These are phyloP conservation scores for Geranomyces variabilis DNA, from an alignment of 192 early-diverging fungal species.

Conservation along the genomic window DNA sequence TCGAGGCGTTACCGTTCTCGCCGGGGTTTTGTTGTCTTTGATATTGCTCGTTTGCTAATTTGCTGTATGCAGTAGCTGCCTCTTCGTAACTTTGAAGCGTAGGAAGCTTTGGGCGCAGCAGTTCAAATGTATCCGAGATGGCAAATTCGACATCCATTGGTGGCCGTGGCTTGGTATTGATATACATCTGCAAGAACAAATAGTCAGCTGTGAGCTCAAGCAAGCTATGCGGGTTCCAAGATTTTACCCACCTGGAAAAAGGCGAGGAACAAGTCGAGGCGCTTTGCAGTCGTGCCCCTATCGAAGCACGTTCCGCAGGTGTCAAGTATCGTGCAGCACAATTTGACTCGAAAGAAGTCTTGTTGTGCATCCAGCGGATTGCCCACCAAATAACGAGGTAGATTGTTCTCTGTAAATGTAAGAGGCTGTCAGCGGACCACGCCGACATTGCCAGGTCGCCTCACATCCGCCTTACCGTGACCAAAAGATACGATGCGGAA, in stretches of 20 bases:
- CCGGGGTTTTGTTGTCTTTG: conserved; percentile 50
- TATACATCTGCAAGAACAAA: conserved; percentile 68
- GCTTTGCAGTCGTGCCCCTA: conserved; percentile 62
- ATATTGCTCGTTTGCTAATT: conserved; percentile 55
- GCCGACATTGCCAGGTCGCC: too few relatives aligned
- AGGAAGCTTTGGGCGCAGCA: conserved; percentile 60
- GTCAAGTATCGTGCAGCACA: conserved; percentile 84
- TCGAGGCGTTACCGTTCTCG: conserved; percentile 30
- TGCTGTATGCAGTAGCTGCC: conserved; percentile 70
- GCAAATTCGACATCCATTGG: conserved; percentile 91
- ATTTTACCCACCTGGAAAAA: conserved; percentile 71
- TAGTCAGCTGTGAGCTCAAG: background rate
- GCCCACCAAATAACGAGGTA: conserved; percentile 52
- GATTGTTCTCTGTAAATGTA: conserved; percentile 51
- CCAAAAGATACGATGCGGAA: conserved; percentile 84
- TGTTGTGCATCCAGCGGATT: conserved; percentile 74
- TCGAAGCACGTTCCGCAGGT: conserved; percentile 86
- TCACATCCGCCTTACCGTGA: conserved; percentile 60
- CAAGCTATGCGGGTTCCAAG: too few relatives aligned
- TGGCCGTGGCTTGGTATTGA: conserved; percentile 76
- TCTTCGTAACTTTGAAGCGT: conserved; percentile 77
- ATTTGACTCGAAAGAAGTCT: conserved; percentile 92
- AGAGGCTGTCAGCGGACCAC: background rate
- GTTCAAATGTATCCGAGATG: conserved; percentile 78
- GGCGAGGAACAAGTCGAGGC: conserved; percentile 73